phyloP scores from a whole-genome alignment of 2,329 filamentous ascomycete genomes.

The Fusarium nematophilum region DNA sequence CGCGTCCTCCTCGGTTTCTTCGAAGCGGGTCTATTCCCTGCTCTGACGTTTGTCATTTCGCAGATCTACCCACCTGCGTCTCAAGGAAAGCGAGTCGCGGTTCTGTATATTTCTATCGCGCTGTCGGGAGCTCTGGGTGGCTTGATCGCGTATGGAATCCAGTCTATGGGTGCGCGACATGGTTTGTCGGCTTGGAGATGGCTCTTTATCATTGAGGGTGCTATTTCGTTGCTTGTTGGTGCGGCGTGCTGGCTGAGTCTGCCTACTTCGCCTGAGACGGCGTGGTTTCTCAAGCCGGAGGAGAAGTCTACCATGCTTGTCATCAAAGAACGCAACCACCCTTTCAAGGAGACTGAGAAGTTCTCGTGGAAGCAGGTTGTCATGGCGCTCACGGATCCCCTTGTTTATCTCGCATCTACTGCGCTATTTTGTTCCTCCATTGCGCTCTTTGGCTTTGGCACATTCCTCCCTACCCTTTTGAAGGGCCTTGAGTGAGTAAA shows the following conservation, averaged over 20 bases:
- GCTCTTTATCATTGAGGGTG: constrained; percentile 61
- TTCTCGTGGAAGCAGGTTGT: constrained; percentile 41
- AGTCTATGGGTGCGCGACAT: constrained; percentile 56
- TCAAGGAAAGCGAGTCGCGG: constrained; percentile 47
- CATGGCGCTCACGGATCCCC: constrained; percentile 37
- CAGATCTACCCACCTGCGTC: constrained; percentile 50
- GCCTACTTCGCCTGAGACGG: constrained; percentile 56
- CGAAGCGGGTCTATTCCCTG: constrained; percentile 50
- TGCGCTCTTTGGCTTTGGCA: constrained; percentile 49
- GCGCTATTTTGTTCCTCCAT: constrained; percentile 47
- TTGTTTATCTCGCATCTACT: constrained; percentile 48
- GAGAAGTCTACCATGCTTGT: constrained; percentile 49
- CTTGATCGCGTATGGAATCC: constrained; percentile 45
- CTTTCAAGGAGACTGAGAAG: constrained; percentile 34
- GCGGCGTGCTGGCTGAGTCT: constrained; percentile 54
- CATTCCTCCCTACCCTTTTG: constrained; percentile 52
- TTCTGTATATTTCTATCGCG: constrained; percentile 47
- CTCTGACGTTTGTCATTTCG: constrained; percentile 48
- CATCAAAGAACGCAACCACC: constrained; percentile 40
- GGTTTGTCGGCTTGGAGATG: constrained; percentile 63
- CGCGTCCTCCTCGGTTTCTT: constrained; percentile 50
- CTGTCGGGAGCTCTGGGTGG: constrained; percentile 48
- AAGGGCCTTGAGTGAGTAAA: constrained; percentile 46
- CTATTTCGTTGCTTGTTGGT: constrained; percentile 47
- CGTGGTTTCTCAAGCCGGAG: constrained; percentile 56